These are phyloP conservation scores for Dendrothele bispora DNA, from an alignment of 768 basidiomycete species.

Conservation along the genomic window DNA sequence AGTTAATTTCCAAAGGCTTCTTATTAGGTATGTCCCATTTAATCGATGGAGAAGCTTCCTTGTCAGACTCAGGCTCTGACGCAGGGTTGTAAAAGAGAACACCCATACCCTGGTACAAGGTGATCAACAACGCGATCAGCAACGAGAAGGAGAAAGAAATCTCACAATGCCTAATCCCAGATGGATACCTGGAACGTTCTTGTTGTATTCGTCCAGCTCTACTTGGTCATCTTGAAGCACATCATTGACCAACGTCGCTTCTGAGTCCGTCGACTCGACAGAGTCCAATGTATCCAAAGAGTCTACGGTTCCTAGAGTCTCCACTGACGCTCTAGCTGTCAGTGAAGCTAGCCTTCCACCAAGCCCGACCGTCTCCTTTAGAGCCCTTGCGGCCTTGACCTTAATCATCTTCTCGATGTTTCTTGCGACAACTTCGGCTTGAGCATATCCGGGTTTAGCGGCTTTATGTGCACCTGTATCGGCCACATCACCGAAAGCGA, in stretches of 20 bases:
- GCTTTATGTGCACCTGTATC: conserved; percentile 48
- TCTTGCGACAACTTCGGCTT: conserved; percentile 37
- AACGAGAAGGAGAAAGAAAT: conserved; percentile 29
- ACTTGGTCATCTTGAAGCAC: neutral
- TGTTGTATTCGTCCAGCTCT: conserved; percentile 30
- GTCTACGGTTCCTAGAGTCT: neutral
- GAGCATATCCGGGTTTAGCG: conserved; percentile 37
- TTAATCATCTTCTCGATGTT: conserved; percentile 40
- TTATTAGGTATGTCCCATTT: too few relatives aligned
- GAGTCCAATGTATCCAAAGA: too few relatives aligned
- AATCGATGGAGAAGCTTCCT: too few relatives aligned
- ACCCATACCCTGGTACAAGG: too few relatives aligned
- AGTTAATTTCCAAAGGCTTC: too few relatives aligned
- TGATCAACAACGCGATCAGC: too few relatives aligned
- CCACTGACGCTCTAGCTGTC: neutral
- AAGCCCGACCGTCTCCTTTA: neutral
- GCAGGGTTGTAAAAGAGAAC: too few relatives aligned
- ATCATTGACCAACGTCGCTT: too few relatives aligned
- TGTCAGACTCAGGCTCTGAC: too few relatives aligned
- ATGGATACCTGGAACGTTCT: conserved; percentile 40
- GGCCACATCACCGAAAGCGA: conserved; percentile 49
- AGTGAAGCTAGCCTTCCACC: neutral
- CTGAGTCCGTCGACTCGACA: too few relatives aligned
- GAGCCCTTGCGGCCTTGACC: conserved; percentile 5
- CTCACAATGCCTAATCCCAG: conserved; percentile 41